Base-by-base conservation (phyloP, 225 moss, liverwort and hornwort species). In the Ulota crispa region DNA sequence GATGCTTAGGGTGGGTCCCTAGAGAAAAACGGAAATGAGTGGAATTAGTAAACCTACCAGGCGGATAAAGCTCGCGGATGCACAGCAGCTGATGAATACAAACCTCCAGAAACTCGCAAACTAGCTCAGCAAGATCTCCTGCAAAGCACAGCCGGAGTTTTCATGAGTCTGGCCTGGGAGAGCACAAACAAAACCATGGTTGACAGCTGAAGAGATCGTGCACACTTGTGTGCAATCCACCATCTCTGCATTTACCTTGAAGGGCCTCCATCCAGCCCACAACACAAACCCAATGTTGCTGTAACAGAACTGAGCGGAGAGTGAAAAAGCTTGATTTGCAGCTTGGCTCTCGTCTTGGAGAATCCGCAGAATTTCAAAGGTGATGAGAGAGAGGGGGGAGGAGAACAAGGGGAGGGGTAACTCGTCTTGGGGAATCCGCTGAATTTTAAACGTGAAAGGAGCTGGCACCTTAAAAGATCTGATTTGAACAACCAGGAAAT, bases 21-120 rank as follows among this genome's bases (percentile, higher is more conserved):
- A 8, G 28, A 21, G 30, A 13, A 65, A 53, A 36, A 31, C 39
- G 9, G 6, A 13, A 27, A 28, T 1, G 41, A 61, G 60, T 27
- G 26, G 71, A 62, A 34, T 8, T 31, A 36, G n/a, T 7, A 47
- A 11, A 27, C 62, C 13, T 54, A 89, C 94, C 94, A 67, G 90
- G 78, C 26, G 94, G 93, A 54, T 93, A 96, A 9, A 96, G 83
- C 31, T 88, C 85, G 37, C 93, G 85, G 55, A 89, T 56, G 59
- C 86, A 86, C 53, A 96, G 90, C 34, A 94, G 68, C 30, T 86
- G 87, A 75, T 94, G 92, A 63, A 93, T 87, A 64, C 91, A 89
- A 56, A 96, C 96, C 85, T 94, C 94, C 41, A 96, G 77, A 82
- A 96, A 96, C 77, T 94, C 96, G 77, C 93, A 90, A 23, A 96